These are phyloP conservation scores for Chaetoceros muelleri DNA, from an alignment of 108 stramenopile genomes.

Conservation along the genomic window DNA sequence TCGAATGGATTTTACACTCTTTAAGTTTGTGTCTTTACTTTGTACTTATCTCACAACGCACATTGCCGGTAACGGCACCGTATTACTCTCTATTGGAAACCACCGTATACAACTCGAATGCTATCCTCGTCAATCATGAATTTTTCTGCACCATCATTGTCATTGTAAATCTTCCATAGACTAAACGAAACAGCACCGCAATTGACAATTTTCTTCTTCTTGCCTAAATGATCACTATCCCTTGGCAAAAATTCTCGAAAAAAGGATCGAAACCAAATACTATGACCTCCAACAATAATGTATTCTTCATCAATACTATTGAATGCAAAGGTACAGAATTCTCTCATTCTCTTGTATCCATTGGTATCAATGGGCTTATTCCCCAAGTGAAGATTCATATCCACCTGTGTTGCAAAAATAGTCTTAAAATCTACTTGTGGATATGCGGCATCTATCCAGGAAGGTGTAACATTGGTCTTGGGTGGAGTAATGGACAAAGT, in stretches of 20 bases:
- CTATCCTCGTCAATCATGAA: constrained; percentile 78
- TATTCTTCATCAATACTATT: constrained; percentile 41
- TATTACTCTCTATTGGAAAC: constrained; percentile 45
- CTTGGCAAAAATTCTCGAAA: constrained; percentile 76
- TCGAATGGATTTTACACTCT: no score
- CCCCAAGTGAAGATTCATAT: constrained; percentile 65
- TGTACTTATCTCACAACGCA: no score
- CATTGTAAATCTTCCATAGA: constrained; percentile 47
- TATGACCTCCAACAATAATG: constrained; percentile 83
- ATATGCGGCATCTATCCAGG: constrained; percentile 67
- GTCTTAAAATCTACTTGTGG: constrained; percentile 26
- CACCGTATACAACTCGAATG: constrained; percentile 68
- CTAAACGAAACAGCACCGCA: constrained; percentile 76
- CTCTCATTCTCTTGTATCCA: constrained; percentile 63
- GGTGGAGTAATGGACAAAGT: constrained; percentile 80
- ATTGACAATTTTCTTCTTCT: constrained; percentile 85
- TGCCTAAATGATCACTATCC: constrained; percentile 40
- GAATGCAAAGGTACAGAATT: constrained; percentile 75
- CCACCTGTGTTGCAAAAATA: constrained; percentile 45
- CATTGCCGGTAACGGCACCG: no score
- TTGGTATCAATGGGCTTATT: constrained; percentile 74
- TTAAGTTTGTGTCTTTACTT: no score
- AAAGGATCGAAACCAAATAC: constrained; percentile 82
- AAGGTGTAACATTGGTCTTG: constrained; percentile 44
- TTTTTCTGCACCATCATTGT: constrained; percentile 24